Percentiles rank a stretch among this genome's conserved stretches.
These are phyloP conservation scores for Auricularia heimuer DNA, from an alignment of 768 basidiomycete species.

Conservation along the genomic window DNA sequence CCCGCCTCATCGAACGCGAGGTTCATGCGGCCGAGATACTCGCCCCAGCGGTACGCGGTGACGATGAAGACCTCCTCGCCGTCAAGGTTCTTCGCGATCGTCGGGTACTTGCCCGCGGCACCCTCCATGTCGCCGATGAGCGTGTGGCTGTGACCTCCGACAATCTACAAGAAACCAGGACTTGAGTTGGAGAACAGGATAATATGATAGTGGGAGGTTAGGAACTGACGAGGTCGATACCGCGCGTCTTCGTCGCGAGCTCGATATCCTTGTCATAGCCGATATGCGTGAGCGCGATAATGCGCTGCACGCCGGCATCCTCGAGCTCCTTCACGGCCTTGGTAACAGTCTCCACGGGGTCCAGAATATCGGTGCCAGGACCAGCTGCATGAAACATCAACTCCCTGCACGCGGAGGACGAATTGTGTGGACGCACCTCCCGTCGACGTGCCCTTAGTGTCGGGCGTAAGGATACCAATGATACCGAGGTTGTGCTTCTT, in stretches of 20 bases:
- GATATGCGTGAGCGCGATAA: conserved; percentile 38
- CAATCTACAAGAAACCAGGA: conserved; percentile 13
- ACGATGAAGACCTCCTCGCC: conserved; percentile 41
- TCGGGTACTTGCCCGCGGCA: conserved; percentile 35
- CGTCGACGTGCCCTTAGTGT: conserved; percentile 27
- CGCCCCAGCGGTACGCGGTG: conserved; percentile 37
- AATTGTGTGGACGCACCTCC: not conserved
- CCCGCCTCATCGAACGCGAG: conserved; percentile 30
- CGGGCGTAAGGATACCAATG: conserved; percentile 33
- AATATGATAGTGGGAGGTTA: too few relatives aligned
- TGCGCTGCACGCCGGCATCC: conserved; percentile 26
- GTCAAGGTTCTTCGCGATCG: conserved; percentile 31
- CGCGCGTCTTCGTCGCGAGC: conserved; percentile 29
- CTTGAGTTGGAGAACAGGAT: too few relatives aligned
- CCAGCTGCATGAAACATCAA: conserved; percentile 19
- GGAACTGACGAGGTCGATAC: conserved; percentile 23
- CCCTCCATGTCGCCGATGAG: conserved; percentile 32
- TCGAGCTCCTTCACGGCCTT: conserved; percentile 28
- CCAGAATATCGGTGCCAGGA: conserved; percentile 29
- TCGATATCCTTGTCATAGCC: conserved; percentile 35
- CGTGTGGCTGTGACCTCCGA: conserved; percentile 38
- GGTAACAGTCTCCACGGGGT: conserved; percentile 29
- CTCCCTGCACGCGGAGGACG: too few relatives aligned
- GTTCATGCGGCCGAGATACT: conserved; percentile 36
- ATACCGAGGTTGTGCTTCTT: conserved; percentile 31